Base-by-base conservation (phyloP, 2,329 filamentous ascomycete species). In the Alternaria triticimaculans region DNA sequence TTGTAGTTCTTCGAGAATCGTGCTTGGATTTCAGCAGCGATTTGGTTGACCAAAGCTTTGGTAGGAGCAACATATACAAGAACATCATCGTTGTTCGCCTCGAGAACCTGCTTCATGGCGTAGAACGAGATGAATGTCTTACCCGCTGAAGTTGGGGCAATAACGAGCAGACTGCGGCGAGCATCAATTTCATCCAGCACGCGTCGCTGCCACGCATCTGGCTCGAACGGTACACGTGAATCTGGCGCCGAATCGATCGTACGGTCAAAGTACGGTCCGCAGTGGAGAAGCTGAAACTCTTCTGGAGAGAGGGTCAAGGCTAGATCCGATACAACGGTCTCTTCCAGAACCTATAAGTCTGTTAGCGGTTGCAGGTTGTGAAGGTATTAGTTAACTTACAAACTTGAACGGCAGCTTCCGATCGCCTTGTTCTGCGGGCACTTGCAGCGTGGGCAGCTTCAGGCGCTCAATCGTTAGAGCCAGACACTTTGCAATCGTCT, bases 111-210 rank as follows among this genome's bases (percentile, higher is more conserved):
- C 72, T 91, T 90, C 90, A 94, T 95, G 2, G 92, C 92, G 70
- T 95, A 94, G 77, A 94, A 95, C 1, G 88, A 91, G 62, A 94
- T 94, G 76, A 94, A 95, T 0, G 92, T 95, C 78, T 94, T 95
- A 69, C 92, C 92, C 0, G 92, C 89, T 23, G 89, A 92, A 0
- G 92, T 95, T 0, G 92, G 92, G 0, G 92, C 92, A 9, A 94
- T 88, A 0, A 93, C 90, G 62, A 94, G 89, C 0, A 93, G 81
- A 69, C 90, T 93, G 67, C 89, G 87, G 58, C 91, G 84, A 0
- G 84, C 84, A 75, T 95, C 92, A 41, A 94, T 89, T 43, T 88
- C 87, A 66, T 95, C 90, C 1, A 95, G 83, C 0, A 94, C 91
- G 41, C 87, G 83, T 59, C 90, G 82, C 78, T 95, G 92, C 92